Evolutionary conservation across 768 basidiomycete genomes (phyloP), one percentile per base, ranked within the genome.

Genomic region (Tremella yokohamensis): DNA sequence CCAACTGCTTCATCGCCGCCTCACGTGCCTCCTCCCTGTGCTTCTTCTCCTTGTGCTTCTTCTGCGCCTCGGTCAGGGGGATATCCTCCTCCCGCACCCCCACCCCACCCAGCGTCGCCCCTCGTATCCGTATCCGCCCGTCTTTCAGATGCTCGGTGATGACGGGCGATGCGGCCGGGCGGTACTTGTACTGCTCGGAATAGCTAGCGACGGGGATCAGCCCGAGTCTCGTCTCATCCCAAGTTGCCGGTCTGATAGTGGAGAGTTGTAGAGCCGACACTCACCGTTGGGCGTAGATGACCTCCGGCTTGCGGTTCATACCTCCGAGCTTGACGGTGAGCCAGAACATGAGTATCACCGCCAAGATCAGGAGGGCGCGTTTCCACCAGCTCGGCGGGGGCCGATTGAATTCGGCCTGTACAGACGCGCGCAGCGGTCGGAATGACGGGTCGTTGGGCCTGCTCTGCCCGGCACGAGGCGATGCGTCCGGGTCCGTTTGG

Each of bases 111-210:
- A 84, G 82, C 11, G 76, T 75, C 0, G 87, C 89, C 0, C 90
- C 90, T n/a, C 88, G 79, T 39, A 92, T 66, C 8, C 84, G 80
- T 8, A 83, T 75, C 3, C 83, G 80, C 0, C 89, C 89, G 62
- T 88, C 88, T 62, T 83, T 83, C 60, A 91, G 77, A 18, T 79
- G 81, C 70, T 90, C 87, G 0, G 87, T 90, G 63, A 91, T 81
- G 42, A 91, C 79, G 11, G 90, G 89, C 59, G 87, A 89, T 6
- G 89, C 88, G 11, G 90, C 89, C 0, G 90, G 89, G 20, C 89
- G 80, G 72, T 82, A 90, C 75, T 85, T 89, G 79, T 82, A 83
- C 67, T 89, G 85, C 60, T 87, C 85, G 12, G 88, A 90, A 70
- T 91, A 92, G 61, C 90, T 91, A 49, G 56, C 13, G 22, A 26